Base-by-base conservation (phyloP, 177 flowering plant species). In the Vitis hybrid region DNA sequence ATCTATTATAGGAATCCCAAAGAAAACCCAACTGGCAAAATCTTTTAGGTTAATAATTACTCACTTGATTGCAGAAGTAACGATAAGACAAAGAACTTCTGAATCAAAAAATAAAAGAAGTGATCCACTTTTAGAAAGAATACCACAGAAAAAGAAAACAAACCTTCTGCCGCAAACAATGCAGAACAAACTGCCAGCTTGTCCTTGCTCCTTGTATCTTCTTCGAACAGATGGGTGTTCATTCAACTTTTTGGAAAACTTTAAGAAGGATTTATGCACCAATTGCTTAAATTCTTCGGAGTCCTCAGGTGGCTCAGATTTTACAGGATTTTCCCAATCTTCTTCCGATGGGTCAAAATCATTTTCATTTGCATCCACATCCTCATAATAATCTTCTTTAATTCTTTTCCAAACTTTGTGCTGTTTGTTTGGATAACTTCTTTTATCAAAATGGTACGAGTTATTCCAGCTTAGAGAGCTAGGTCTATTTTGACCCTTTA, bases 111-210 rank as follows among this genome's bases (percentile, higher is more conserved):
- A 62, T 69, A 34, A 61, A 22, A 50, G 10, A 59, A n/a, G 51
- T 72, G 22, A 53, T 48, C 56, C 79, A n/a, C 50, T 19, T 39
- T 50, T 19, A 62, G 50, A 67, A 59, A 56, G 34, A 65, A 53
- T 59, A 71, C 56, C 14, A 39, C 3, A 55, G 59, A 19, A 71
- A 26, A 73, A 71, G 65, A 76, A 77, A 65, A 84, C 85, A 75
- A 62, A 82, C 88, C 84, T 83, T 77, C 76, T 77, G 74, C 84
- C 82, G 63, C 90, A 87, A 15, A 82, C 84, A 59, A 82, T 64
- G 81, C 88, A 87, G 76, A 74, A 82, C 79, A 87, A 80, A 73
- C 70, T 75, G 79, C 87, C 88, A 61, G 80, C 79, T 63, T 77
- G 80, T 56, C 86, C 88, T 71, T 82, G 81, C 67, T 80, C 85